phyloP scores from a whole-genome alignment of 805 yeast genomes.

The Teunomyces tritomae region DNA sequence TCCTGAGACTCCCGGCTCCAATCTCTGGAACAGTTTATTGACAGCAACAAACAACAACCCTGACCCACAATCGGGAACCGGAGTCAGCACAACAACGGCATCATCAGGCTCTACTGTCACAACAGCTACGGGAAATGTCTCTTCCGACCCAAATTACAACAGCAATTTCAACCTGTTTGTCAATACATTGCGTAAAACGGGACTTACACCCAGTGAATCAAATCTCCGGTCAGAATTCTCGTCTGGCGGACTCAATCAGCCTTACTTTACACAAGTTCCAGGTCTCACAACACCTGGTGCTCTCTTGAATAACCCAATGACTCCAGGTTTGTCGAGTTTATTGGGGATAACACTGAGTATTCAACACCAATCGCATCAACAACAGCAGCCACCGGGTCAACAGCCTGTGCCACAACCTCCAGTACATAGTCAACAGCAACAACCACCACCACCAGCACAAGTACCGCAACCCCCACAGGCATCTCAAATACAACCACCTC shows the following conservation, averaged over 20 bases:
- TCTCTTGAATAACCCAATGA: slow-evolving; percentile 42
- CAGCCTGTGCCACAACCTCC: slow-evolving; percentile 6
- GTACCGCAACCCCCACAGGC: not conserved
- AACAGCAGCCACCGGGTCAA: slow-evolving; percentile 8
- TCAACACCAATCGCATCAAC: slow-evolving; percentile 6
- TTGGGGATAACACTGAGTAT: slow-evolving; percentile 26
- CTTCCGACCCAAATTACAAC: slow-evolving; percentile 6
- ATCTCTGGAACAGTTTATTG: slow-evolving; percentile 47
- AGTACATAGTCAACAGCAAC: not conserved
- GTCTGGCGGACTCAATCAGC: slow-evolving; percentile 46
- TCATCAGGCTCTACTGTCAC: slow-evolving; percentile 10
- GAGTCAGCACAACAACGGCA: slow-evolving; percentile 8
- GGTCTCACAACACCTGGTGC: slow-evolving; percentile 41
- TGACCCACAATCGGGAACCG: not conserved
- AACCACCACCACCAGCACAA: slow-evolving; percentile 11
- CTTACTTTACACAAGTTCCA: slow-evolving; percentile 34
- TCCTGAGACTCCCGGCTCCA: slow-evolving; percentile 52
- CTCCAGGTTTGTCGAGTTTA: slow-evolving; percentile 47
- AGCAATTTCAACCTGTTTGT: slow-evolving; percentile 25
- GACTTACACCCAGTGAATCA: slow-evolving; percentile 76
- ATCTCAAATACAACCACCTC: slow-evolving; percentile 4
- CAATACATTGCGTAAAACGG: slow-evolving; percentile 44
- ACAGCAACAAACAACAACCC: slow-evolving; percentile 35
- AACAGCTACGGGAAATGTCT: not conserved
- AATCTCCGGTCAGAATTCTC: slow-evolving; percentile 69